These are phyloP conservation scores for Penicillium lividum DNA, from an alignment of 495 filamentous ascomycete species.

Conservation along the genomic window DNA sequence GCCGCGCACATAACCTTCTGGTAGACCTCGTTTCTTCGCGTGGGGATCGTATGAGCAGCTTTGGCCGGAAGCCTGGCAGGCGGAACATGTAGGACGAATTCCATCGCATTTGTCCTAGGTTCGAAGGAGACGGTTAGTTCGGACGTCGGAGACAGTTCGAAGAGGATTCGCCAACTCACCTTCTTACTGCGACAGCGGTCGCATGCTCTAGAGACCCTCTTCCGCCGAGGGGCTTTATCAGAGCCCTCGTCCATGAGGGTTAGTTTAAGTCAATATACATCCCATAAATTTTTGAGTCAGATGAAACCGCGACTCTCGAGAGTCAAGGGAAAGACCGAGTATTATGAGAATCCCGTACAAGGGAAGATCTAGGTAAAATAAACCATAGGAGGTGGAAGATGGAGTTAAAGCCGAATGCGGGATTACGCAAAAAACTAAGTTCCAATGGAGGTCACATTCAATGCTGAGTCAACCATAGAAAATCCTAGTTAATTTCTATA, in stretches of 20 bases:
- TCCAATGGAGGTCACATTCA: not conserved
- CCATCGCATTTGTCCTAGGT: conserved; percentile 68
- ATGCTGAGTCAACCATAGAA: conserved; percentile 1
- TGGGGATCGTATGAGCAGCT: conserved; percentile 67
- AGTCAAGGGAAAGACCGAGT: not conserved
- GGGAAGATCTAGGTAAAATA: not conserved
- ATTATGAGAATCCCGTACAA: not conserved
- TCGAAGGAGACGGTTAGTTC: not conserved
- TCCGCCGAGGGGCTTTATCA: conserved; percentile 52
- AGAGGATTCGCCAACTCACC: conserved; percentile 24
- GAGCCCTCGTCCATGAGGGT: conserved; percentile 49
- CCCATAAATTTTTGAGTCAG: conserved; percentile 21
- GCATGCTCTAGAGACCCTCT: conserved; percentile 70
- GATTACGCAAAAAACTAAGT: conserved; percentile 2
- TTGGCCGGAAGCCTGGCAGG: conserved; percentile 61
- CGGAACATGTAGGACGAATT: conserved; percentile 61
- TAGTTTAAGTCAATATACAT: conserved; percentile 22
- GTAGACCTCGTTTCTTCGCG: conserved; percentile 67
- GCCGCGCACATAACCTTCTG: conserved; percentile 50
- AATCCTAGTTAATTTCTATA: not conserved
- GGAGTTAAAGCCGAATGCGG: conserved; percentile 11
- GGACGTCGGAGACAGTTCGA: not conserved
- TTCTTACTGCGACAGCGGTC: conserved; percentile 69
- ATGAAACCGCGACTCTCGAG: not conserved
- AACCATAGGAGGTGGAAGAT: not conserved